Percentiles rank a stretch among this genome's conserved stretches.
Conservation (phyloP, 192 early-diverging fungal genomes). For the Geranomyces variabilis region DNA sequence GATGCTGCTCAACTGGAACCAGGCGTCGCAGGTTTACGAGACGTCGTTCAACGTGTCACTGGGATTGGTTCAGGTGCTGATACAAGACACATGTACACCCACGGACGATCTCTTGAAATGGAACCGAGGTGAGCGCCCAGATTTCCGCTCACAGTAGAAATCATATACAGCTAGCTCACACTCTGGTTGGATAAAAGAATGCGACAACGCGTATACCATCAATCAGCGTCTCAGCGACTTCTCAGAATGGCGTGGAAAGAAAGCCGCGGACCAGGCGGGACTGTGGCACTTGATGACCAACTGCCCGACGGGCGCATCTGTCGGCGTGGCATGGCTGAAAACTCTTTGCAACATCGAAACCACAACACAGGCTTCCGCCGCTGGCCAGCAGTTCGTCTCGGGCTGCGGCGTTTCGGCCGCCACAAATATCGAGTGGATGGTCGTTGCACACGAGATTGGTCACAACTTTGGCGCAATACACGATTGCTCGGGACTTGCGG, state of each 20-base stretch:
- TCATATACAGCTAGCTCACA: not conserved
- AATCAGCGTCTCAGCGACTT: slow-evolving; percentile 74
- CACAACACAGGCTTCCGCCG: slow-evolving; percentile 36
- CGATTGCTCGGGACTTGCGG: slow-evolving; percentile 63
- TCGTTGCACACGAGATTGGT: slow-evolving; percentile 93
- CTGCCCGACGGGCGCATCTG: slow-evolving; percentile 59
- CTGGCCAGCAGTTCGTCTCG: slow-evolving; percentile 61
- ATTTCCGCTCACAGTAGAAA: not conserved
- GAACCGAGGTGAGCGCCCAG: slow-evolving; percentile 58
- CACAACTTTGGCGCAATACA: slow-evolving; percentile 83
- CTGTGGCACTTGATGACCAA: slow-evolving; percentile 94
- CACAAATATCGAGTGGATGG: slow-evolving; percentile 89
- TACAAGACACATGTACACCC: slow-evolving; percentile 57
- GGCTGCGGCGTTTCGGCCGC: slow-evolving; percentile 85
- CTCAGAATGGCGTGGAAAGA: slow-evolving; percentile 78
- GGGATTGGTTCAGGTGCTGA: slow-evolving; percentile 77
- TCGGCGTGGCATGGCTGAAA: slow-evolving; percentile 35
- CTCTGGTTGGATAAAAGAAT: not conserved
- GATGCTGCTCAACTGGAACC: slow-evolving; percentile 83
- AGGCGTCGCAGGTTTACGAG: slow-evolving; percentile 76
- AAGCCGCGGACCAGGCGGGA: slow-evolving; percentile 74
- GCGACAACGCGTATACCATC: slow-evolving; percentile 1
- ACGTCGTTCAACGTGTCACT: slow-evolving; percentile 82
- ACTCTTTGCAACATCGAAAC: slow-evolving; percentile 16
- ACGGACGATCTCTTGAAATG: slow-evolving; percentile 50